These are phyloP conservation scores for Aspergillus cristatus DNA, from an alignment of 495 filamentous ascomycete genomes.

Conservation along the genomic window DNA sequence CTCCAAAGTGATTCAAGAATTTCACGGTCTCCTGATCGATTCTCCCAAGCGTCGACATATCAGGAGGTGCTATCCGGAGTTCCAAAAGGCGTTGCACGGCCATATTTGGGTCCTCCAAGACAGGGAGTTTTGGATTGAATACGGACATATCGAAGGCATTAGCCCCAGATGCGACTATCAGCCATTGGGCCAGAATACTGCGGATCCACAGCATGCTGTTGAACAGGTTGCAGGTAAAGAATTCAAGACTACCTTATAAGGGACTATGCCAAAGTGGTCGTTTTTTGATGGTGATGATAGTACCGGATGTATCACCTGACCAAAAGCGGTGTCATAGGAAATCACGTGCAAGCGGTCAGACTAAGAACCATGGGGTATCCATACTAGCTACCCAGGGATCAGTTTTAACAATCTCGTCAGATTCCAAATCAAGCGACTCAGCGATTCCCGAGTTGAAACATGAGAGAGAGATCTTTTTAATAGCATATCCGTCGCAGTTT, in stretches of 20 bases:
- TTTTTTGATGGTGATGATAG: background rate
- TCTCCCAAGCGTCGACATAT: constrained; percentile 38
- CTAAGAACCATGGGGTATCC: too few species aligned
- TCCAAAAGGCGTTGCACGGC: constrained; percentile 45
- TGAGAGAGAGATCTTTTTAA: background rate
- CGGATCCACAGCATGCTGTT: constrained; percentile 22
- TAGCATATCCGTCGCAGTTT: constrained; percentile 8
- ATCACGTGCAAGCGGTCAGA: too few species aligned
- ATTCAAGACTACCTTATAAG: too few species aligned
- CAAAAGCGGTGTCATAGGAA: too few species aligned
- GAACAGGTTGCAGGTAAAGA: too few species aligned
- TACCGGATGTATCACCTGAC: background rate
- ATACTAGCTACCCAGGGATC: too few species aligned
- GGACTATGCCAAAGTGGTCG: too few species aligned
- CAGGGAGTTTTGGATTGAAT: constrained; percentile 13
- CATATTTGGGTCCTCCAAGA: constrained; percentile 10
- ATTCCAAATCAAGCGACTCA: too few species aligned
- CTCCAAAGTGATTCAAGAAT: constrained; percentile 41
- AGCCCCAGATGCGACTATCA: constrained; percentile 16
- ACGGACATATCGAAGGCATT: constrained; percentile 27
- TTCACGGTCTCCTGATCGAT: constrained; percentile 35
- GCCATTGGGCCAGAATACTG: constrained; percentile 19
- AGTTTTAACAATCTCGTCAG: too few species aligned
- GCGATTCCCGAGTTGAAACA: too few species aligned
- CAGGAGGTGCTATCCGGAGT: constrained; percentile 43